Conservation (phyloP, 495 filamentous ascomycete species). For the Paragyromitra xinjiangensis region DNA sequence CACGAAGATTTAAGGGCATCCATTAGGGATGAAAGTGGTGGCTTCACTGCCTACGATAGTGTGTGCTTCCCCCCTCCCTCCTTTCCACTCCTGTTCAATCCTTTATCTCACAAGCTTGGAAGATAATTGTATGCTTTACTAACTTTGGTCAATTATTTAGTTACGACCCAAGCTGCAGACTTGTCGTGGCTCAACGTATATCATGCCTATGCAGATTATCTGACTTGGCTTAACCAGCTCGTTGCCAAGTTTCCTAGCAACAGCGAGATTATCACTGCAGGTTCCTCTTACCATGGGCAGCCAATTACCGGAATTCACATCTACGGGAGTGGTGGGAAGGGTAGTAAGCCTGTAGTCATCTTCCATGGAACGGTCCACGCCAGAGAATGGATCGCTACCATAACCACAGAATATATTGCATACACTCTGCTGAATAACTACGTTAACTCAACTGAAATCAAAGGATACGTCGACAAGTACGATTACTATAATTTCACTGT, state of each 20-base stretch:
- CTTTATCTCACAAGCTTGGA: constrained; percentile 37
- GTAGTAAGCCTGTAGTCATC: constrained; percentile 67
- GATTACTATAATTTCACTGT: constrained; percentile 72
- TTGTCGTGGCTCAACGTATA: constrained; percentile 68
- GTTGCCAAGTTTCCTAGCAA: constrained; percentile 62
- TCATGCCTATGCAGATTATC: constrained; percentile 67
- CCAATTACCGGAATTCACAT: constrained; percentile 69
- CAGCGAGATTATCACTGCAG: constrained; percentile 65
- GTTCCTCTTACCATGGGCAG: constrained; percentile 64
- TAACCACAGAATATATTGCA: constrained; percentile 64
- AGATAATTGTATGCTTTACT: neutral
- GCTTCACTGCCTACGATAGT: constrained; percentile 4
- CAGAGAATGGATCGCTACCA: constrained; percentile 70
- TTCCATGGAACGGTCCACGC: constrained; percentile 72
- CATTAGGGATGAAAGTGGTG: constrained; percentile 59
- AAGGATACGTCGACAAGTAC: constrained; percentile 65
- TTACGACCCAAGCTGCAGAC: constrained; percentile 43
- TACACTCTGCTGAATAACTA: constrained; percentile 65
- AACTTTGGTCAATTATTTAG: constrained; percentile 19
- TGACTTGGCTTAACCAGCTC: constrained; percentile 65
- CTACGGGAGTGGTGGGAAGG: constrained; percentile 65
- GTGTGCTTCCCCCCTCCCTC: neutral
- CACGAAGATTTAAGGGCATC: constrained; percentile 62
- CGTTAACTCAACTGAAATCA: constrained; percentile 59
- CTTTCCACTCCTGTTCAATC: neutral